Base-by-base conservation (phyloP, 1,284 basidiomycete genomes). In the Tilletia walkeri region DNA sequence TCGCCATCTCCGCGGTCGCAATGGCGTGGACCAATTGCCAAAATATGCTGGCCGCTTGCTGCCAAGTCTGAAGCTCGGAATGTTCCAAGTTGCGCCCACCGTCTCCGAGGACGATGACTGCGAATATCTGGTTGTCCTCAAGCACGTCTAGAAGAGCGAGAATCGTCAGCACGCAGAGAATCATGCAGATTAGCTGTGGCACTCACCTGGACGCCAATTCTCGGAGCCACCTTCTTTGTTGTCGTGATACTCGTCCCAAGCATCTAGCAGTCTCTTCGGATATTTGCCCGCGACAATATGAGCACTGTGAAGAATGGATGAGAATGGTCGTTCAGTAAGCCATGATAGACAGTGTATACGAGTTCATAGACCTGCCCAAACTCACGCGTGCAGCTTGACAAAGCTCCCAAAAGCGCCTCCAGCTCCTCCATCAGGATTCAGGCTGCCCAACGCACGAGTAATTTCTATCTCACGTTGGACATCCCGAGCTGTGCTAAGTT, bases 21-120 rank as follows among this genome's bases (percentile, higher is more conserved):
- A 98, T 86, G 0, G 91, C 87, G 66, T 89, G 88, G 0, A 89
- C 87, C 1, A 95, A 90, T 84, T 97, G 95, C 91, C 92, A 94
- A 84, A 98, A 94, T 36, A 97, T 85, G 67, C 90, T 90, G 72
- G 89, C 90, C 1, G 94, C 94, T 82, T 96, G 91, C 24, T 87
- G 85, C 95, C 95, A 98, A 1, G 89, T 90, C 4, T 79, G 86
- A 79, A 95, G 93, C 5, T 85, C 86, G 82, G 91, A 93, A 9
- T 89, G 87, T 82, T 99, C 95, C 38, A 98, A 86, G 82, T 98
- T 95, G 1, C 88, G 87, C 0, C 95, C 95, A 18, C 92, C 93
- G 78, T 99, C 91, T 0, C 91, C 89, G 63, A 99, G 88, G 20
- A 94, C 89, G 68, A 99, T 90, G 75, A 99, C 89, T 0, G 89